Percentiles rank a stretch among this genome's conserved stretches.
Conservation (phyloP, 495 filamentous ascomycete species). For the Aspergillus taichungensis region DNA sequence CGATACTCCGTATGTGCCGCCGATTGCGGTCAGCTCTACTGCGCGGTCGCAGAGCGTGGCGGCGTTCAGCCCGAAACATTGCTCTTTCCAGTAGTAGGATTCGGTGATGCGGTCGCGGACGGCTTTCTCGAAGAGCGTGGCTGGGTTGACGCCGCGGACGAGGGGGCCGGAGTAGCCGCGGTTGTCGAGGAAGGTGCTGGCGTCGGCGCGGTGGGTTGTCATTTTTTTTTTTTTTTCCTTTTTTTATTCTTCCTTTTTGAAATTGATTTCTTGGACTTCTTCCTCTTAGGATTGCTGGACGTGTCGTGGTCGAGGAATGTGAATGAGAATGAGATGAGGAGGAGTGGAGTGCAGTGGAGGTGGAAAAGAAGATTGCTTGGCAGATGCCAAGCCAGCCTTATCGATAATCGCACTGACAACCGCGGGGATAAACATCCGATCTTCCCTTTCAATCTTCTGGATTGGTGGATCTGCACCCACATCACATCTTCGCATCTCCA, state of each 20-base stretch:
- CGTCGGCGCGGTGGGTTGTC: constrained; percentile 59
- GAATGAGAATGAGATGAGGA: neutral
- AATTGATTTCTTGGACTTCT: too few species aligned
- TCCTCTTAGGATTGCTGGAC: neutral
- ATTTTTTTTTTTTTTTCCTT: constrained; percentile 10
- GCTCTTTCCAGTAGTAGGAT: constrained; percentile 96
- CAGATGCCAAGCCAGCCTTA: constrained; percentile 24
- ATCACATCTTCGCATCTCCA: too few species aligned
- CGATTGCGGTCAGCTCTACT: constrained; percentile 70
- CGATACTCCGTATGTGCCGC: constrained; percentile 72
- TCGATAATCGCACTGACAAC: constrained; percentile 41
- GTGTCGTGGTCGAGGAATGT: neutral
- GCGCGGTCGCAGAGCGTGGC: constrained; percentile 85
- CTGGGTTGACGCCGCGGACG: constrained; percentile 75
- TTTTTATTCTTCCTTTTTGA: too few species aligned
- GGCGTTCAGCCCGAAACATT: constrained; percentile 92
- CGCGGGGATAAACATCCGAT: constrained; percentile 12
- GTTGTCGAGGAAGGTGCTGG: constrained; percentile 68
- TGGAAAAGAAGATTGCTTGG: constrained; percentile 8
- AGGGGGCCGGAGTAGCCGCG: constrained; percentile 62
- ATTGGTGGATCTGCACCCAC: too few species aligned
- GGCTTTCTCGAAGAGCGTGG: constrained; percentile 83
- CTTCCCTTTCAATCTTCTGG: too few species aligned
- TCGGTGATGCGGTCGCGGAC: constrained; percentile 92
- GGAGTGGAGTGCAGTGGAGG: neutral